These are phyloP conservation scores for Malus fusca DNA, from an alignment of 306 rosid species.

Conservation along the genomic window DNA sequence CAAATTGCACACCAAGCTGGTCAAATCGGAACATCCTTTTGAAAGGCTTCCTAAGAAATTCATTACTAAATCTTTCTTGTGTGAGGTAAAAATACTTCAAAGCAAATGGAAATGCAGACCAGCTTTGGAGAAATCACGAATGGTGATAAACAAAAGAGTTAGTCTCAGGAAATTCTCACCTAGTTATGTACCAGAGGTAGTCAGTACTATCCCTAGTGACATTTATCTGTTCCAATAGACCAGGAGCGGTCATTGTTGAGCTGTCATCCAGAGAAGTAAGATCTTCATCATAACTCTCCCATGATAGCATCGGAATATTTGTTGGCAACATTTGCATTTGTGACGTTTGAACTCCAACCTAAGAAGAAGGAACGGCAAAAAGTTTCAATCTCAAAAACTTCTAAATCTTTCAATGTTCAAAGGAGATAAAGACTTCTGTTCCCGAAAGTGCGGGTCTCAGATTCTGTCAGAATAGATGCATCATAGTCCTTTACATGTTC, in stretches of 20 bases:
- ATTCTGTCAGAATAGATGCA: not conserved
- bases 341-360: constrained; percentile 99
- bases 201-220: constrained; percentile 89
- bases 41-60: not conserved
- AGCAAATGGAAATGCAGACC: not conserved
- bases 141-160: not conserved
- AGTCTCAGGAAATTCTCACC: constrained; percentile 42
- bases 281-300: constrained; percentile 93
- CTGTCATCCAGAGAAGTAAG: constrained; percentile 62
- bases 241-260: constrained; percentile 57
- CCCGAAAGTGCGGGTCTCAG: not conserved
- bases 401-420: not conserved
- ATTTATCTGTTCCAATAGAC: constrained; percentile 93
- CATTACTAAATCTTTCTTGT: not conserved
- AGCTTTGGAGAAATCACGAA: not conserved
- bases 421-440: not conserved
- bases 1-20: not conserved
- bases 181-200: constrained; percentile 92
- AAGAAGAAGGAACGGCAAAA: constrained; percentile 8
- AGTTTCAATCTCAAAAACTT: constrained; percentile 8
- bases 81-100: not conserved
- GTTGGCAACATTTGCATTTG: constrained; percentile 90
- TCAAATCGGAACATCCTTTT: not conserved
- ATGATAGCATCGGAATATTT: constrained; percentile 50
- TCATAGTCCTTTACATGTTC: not conserved